Base-by-base conservation (phyloP, 768 basidiomycete genomes). In the Lentinula guzmanii region DNA sequence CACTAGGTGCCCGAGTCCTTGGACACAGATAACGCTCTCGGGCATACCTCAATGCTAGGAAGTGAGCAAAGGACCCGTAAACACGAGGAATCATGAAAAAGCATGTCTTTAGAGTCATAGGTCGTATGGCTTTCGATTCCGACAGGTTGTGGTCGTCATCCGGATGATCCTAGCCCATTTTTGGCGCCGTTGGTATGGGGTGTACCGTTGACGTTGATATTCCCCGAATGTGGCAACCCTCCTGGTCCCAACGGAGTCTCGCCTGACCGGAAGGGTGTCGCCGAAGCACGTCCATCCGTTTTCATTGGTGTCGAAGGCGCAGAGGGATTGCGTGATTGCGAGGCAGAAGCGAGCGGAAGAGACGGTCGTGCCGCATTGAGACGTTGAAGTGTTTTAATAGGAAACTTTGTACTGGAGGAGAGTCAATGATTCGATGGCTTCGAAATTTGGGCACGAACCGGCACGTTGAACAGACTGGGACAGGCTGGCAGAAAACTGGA, bases 401-500 rank as follows among this genome's bases (percentile, higher is more conserved):
- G 95, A 79, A 98, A 98, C 71, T 95, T 95, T 28, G 95, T 95
- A 66, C 93, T 95, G 71, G 58, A 65, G 13, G 24, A 33, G 35
- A 51, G 33, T 45, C n/a, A 31, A 21, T 11, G 58, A 59, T 16
- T 60, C 53, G 21, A 34, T 41, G 61, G 50, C 43, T 35, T 41
- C 46, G 63, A 64, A 41, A 61, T 52, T 34, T 62, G 41, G 53
- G 58, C 48, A 77, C 91, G 68, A 69, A 90, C 93, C 92, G 86
- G 77, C 95, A 97, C 16, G 95, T 96, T 4, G 91, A 90, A 69
- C 95, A 97, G 43, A 96, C 93, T 0, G 95, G 93, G 15, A 93
- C 84, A 2, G 95, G 95, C 66, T 91, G 86, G 69, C 95, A 97
- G 72, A 96, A 97, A 68, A 97, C 95, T 97, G 66, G 37, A 33